Evolutionary conservation across 2,329 filamentous ascomycete species (phyloP), one percentile per base, ranked within the genome.

Genomic region (Clarireedia hainanense): DNA sequence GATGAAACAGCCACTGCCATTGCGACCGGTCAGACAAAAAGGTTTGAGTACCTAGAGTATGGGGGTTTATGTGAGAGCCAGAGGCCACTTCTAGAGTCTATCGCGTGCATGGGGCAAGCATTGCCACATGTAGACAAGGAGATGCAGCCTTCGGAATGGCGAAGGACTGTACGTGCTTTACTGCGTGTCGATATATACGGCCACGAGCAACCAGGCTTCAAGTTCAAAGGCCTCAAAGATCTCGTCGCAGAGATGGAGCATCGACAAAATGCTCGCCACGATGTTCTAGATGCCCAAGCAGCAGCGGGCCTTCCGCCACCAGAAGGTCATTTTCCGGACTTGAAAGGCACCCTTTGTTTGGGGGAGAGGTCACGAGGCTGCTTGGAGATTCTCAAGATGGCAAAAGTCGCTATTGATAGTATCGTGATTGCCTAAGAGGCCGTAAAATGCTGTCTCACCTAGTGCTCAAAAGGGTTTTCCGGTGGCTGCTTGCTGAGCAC

Each of bases 121-220:
- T 30, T 36, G 3, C n/a, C 43, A 24, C 17, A 48, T 6, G 34
- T 30, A 23, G 39, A 52, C 34, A 56, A 24, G 14, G 68, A 72
- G 43, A 74, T 84, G 68, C 72, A 77, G 27, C 80, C 81, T 0
- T 68, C 72, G 4, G 67, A 76, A 61, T 85, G 82, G 81, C 72
- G 80, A 37, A 70, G 73, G 6, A 73, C 74, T 2, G 74, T 83
- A 42, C 73, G 80, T 14, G 76, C 77, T 2, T 69, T 85, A 55
- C 68, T 85, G 17, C 76, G 75, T 57, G 62, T 79, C 12, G 81
- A 85, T 62, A 75, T 85, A 6, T 82, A 84, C 64, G 81, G 81
- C 0, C 64, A 79, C 27, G 62, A 62, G 15, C 60, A 63, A 30
- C 40, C 43, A 17, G 57, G 56, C 17, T 62, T 65, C 47, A 61